A percentile compares a stretch with the other conserved stretches of the same genome.
Evolutionary conservation across 208 protist genomes (phyloP).

Genomic region (Borovskyia barvae): DNA sequence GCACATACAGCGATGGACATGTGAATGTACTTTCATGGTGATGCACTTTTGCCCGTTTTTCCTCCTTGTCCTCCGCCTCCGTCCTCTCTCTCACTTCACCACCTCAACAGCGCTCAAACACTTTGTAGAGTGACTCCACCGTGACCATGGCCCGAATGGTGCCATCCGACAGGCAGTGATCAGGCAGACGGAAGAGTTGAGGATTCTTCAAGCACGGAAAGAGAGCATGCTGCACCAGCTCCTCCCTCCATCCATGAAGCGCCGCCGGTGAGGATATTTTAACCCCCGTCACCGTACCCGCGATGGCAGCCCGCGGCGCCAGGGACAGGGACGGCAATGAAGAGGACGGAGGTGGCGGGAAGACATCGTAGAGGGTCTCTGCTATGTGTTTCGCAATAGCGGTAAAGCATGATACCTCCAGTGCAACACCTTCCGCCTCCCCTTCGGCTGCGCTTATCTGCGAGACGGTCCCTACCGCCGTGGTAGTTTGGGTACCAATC

Average conservation of each 20-base stretch:
- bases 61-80: neutral
- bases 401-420: conserved; percentile 69
- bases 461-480: too few relatives aligned
- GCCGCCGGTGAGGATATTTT: neutral
- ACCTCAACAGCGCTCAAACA: conserved; percentile 86
- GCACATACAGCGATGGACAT: neutral
- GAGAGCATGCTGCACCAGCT: conserved; percentile 36
- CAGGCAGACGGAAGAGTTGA: conserved; percentile 59
- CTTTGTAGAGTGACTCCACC: conserved; percentile 87
- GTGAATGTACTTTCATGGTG: too few relatives aligned
- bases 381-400: conserved; percentile 66
- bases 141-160: conserved; percentile 71
- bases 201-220: conserved; percentile 65
- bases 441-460: conserved; percentile 8
- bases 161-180: conserved; percentile 50
- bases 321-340: neutral
- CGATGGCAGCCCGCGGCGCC: neutral
- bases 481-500: too few relatives aligned
- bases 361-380: conserved; percentile 65
- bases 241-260: neutral
- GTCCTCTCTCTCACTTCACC: neutral
- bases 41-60: too few relatives aligned
- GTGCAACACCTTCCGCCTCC: conserved; percentile 36
- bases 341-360: conserved; percentile 1
- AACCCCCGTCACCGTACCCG: neutral